These are phyloP conservation scores for Chimonanthus praecox DNA, from an alignment of 164 flowering plant species.

Conservation along the genomic window DNA sequence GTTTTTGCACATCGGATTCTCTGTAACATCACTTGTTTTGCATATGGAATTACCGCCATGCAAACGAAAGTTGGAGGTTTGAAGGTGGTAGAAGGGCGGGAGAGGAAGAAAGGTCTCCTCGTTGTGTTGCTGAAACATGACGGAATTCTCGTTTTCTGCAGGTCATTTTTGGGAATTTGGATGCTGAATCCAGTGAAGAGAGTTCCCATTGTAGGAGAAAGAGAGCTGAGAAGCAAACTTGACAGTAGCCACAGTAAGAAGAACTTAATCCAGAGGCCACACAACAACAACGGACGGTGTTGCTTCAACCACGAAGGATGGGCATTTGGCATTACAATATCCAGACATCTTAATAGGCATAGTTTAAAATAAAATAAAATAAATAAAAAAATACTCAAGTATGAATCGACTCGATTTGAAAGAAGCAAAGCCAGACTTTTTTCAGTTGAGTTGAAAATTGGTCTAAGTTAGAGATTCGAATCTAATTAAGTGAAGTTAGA, in stretches of 20 bases:
- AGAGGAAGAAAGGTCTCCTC: slow-evolving; percentile 10
- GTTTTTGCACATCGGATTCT: background rate
- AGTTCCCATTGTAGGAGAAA: background rate
- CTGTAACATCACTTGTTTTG: no score
- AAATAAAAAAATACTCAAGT: no score
- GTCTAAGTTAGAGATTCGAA: no score
- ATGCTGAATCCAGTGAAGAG: background rate
- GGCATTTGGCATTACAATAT: no score
- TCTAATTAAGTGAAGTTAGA: no score
- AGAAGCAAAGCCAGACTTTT: no score
- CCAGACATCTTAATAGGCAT: no score
- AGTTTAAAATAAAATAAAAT: no score
- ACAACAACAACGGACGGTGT: no score
- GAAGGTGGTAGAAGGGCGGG: slow-evolving; percentile 19
- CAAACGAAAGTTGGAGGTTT: slow-evolving; percentile 43
- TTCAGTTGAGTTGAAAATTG: no score
- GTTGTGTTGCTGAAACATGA: slow-evolving; percentile 3
- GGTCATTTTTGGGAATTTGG: background rate
- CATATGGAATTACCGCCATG: slow-evolving; percentile 53
- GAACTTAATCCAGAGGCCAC: background rate
- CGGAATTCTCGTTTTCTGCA: background rate
- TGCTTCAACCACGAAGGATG: no score
- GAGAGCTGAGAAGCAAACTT: background rate
- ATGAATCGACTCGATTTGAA: no score
- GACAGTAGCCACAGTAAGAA: background rate